Evolutionary conservation across 2,329 filamentous ascomycete genomes (phyloP), one percentile per base, ranked within the genome.

Genomic region (Phialocephala subalpina): DNA sequence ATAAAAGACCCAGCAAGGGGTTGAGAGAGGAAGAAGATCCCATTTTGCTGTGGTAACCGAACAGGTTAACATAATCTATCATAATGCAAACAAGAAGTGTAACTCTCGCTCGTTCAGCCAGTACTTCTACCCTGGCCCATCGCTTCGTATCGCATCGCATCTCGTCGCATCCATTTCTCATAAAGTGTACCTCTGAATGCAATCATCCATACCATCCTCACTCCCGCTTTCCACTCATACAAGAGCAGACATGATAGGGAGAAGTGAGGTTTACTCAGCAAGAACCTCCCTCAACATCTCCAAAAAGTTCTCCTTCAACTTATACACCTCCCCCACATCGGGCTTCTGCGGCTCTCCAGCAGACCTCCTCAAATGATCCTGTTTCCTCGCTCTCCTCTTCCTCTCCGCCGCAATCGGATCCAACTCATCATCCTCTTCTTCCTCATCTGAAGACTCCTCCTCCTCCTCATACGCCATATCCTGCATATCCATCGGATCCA

Each of bases 391-490:
- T 69, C 95, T 85, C 67, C 93, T 85, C 74, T 90, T 91, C 66
- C 95, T 84, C 82, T 98, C 96, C 6, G 92, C 92, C 68, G 90
- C 89, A 70, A 99, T 97, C 1, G 95, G 94, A 75, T 98, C 94
- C 67, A 92, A 79, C 65, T 94, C 90, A 64, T 97, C 93, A 60
- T 92, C 90, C 14, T 85, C 87, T 63, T 91, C 90, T n/a, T 91
- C 84, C 70, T 91, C 87, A 35, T 85, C 82, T 56, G 77, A 79
- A 0, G 82, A 87, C 6, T 87, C 86, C 14, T 90, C 89, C 1
- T 88, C 89, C 2, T 88, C 92, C 2, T 92, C 92, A 72, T 96
- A 93, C 53, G 88, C 88, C 78, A 97, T 89, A 68, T 97, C 94
- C 76, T 95, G 88, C 16, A 98, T 82, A 76, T 98, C 96, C 75